These are phyloP conservation scores for Penicillium sp. DNA, from an alignment of 2,329 filamentous ascomycete genomes.

Conservation along the genomic window DNA sequence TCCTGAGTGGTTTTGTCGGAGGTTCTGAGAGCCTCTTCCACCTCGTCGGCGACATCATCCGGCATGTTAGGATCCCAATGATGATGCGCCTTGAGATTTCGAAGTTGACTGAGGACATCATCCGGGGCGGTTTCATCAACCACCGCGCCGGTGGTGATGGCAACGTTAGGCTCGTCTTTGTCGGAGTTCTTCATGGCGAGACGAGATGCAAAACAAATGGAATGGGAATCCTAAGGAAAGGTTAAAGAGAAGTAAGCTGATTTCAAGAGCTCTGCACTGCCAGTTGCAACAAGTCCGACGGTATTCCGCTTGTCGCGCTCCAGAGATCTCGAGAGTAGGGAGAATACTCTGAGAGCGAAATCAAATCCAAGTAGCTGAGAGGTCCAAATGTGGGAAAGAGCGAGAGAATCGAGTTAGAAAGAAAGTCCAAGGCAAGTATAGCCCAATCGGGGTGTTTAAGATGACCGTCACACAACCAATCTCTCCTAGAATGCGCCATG, in stretches of 20 bases:
- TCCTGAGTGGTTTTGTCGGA: constrained; percentile 53
- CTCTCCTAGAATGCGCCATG: no score
- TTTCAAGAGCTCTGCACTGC: no score
- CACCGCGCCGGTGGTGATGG: constrained; percentile 7
- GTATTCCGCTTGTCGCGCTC: no score
- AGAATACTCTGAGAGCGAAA: no score
- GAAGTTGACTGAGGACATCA: constrained; percentile 38
- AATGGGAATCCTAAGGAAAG: not conserved
- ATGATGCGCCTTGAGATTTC: constrained; percentile 56
- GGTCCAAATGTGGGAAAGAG: no score
- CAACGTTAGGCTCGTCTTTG: constrained; percentile 7
- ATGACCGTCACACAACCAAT: no score
- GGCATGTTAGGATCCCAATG: constrained; percentile 61
- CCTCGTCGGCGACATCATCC: constrained; percentile 56
- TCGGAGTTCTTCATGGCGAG: constrained; percentile 5
- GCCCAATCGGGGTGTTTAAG: no score
- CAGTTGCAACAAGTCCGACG: no score
- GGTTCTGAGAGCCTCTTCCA: constrained; percentile 53
- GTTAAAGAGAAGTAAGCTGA: not conserved
- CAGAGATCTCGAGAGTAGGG: no score
- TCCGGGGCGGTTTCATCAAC: constrained; percentile 21
- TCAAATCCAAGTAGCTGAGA: no score
- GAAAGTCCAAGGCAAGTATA: no score
- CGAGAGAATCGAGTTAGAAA: no score
- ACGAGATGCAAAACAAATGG: not conserved